Base-by-base conservation (phyloP, 176 grass and related monocot genomes). In the Oryza meyeriana region DNA sequence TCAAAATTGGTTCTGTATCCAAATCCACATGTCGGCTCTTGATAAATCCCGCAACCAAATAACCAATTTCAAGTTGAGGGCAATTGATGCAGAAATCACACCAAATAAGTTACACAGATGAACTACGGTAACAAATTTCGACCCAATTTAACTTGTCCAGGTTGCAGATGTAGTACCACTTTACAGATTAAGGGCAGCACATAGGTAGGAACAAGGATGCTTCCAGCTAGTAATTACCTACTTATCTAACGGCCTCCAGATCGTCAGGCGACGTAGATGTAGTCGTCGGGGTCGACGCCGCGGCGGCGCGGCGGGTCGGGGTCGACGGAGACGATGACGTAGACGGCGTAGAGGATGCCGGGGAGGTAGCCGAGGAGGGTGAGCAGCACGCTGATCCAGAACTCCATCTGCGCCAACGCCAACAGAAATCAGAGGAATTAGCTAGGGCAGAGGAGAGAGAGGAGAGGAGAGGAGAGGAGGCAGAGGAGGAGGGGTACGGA, bases 341-440 rank as follows among this genome's bases (percentile, higher is more conserved):
- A 90, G 74, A 90, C 22, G 69, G 91, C 91, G 75, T 94, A 94
- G 69, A 94, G 86, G 79, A 90, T 63, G 64, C 91, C 91, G 5
- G 91, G 91, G 42, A 94, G 71, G 88, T 94, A 94, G 74, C 91
- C 91, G 82, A 94, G 88, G 82, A 94, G 68, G 88, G 91, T 94
- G 75, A 94, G 91, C 82, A 88, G 74, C 45, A 94, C 79, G 64
- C 91, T 90, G 85, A 94, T 90, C 85, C 85, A 94, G 88, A 94
- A 94, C 88, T 94, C 91, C 75, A 94, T 44, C 91, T 94, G 91
- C 72, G 0, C 1, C 63, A 27, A 12, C 25, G 3, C 12, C 22
- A 36, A 0, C n/a, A n/a, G n/a, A n/a, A n/a, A n/a, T n/a, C n/a
- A n/a, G n/a, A n/a, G n/a, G n/a, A n/a, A n/a, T n/a, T n/a, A n/a